Conservation (phyloP, 2,329 filamentous ascomycete species). For the Colletotrichum sansevieriae region DNA sequence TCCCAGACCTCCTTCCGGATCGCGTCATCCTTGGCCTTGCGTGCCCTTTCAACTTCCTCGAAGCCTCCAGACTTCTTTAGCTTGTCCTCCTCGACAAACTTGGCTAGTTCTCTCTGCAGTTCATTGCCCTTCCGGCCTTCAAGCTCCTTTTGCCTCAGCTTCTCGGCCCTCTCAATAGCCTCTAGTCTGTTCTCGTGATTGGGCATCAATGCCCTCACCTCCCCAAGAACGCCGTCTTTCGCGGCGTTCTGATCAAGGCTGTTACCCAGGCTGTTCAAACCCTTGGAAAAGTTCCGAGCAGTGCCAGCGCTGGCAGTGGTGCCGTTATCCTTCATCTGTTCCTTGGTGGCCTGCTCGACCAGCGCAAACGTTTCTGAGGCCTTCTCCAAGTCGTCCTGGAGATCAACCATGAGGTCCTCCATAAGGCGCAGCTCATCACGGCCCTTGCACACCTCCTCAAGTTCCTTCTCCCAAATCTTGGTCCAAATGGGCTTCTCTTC, state of each 20-base stretch:
- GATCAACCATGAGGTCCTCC: slow-evolving; percentile 92
- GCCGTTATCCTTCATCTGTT: slow-evolving; percentile 86
- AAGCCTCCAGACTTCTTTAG: slow-evolving; percentile 96
- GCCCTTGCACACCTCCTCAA: slow-evolving; percentile 96
- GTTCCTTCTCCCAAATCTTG: slow-evolving; percentile 98
- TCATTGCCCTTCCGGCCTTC: slow-evolving; percentile 79
- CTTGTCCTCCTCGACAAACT: slow-evolving; percentile 89
- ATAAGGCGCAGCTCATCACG: slow-evolving; percentile 95
- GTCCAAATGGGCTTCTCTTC: slow-evolving; percentile 97
- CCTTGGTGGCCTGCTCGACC: slow-evolving; percentile 97
- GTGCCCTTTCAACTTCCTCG: slow-evolving; percentile 89
- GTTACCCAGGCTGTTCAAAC: slow-evolving; percentile 63
- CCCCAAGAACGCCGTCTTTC: slow-evolving; percentile 91
- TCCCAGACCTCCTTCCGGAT: slow-evolving; percentile 86
- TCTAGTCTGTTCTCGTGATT: slow-evolving; percentile 95
- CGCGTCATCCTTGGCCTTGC: slow-evolving; percentile 87
- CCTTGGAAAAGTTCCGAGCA: slow-evolving; percentile 69
- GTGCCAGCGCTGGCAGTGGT: slow-evolving; percentile 63
- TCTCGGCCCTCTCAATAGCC: slow-evolving; percentile 97
- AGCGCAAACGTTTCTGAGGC: slow-evolving; percentile 92
- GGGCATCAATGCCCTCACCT: slow-evolving; percentile 91
- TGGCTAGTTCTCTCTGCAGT: slow-evolving; percentile 86
- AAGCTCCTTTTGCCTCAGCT: slow-evolving; percentile 88
- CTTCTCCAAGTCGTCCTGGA: slow-evolving; percentile 96
- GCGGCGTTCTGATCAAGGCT: slow-evolving; percentile 80